Base-by-base conservation (phyloP, 2,329 filamentous ascomycete genomes). In the Ophiostoma sp. region DNA sequence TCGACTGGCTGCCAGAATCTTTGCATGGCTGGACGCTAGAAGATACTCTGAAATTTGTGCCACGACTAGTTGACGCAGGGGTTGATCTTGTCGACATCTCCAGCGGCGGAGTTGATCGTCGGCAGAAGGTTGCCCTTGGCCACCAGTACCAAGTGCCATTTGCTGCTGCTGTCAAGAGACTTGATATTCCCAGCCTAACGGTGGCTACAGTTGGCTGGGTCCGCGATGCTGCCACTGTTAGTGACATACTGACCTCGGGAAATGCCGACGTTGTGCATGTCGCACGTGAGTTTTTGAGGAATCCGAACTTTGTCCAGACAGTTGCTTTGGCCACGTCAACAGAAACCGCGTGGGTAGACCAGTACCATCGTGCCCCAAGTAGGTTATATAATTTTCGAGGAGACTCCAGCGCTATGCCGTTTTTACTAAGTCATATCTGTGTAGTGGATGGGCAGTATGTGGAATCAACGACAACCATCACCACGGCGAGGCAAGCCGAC, bases 61-160 rank as follows among this genome's bases (percentile, higher is more conserved):
- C 81, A 63, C 78, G 88, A 0, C 79, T 95, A 0, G 87, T 87
- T 0, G 83, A 86, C 1, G 81, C 78, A 12, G 91, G 91, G 2
- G 85, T 94, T 2, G 91, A 95, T 75, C 79, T 95, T 1, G 79
- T 95, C 0, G 92, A 95, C 73, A 84, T 93, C 8, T 89, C 85
- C 0, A 85, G 83, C 2, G 90, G 86, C 0, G 91, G 90, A 3
- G 84, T 84, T 64, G 86, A 92, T 73, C 77, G 81, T 0, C 74
- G 76, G 64, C 85, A 88, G 72, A 85, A 87, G 68, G 82, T 89
- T 67, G 79, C 82, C 38, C 75, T 78, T 2, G 85, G 84, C 0
- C 86, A 87, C 0, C 89, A 82, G 0, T 93, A 92, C 78, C 91
- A 94, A 77, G 87, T 84, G 0, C 85, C 83, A 0, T 65, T 65